A percentile compares a stretch with the other conserved stretches of the same genome.
Conservation (phyloP, 2,329 filamentous ascomycete genomes). For the Didymella keratinophila region DNA sequence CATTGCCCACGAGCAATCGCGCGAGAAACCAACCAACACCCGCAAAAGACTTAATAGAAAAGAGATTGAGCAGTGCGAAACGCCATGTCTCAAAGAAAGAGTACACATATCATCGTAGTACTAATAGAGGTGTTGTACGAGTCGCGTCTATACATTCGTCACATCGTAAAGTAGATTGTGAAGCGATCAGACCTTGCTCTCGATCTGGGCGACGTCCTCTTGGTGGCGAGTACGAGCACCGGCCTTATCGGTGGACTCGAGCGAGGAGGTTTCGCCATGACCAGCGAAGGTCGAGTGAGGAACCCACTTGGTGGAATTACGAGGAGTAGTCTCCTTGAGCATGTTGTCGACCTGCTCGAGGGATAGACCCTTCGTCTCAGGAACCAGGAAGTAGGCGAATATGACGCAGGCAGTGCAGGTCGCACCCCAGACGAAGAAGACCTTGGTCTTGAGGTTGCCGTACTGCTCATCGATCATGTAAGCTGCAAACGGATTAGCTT, state of each 20-base stretch:
- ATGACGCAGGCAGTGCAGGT: slow-evolving; percentile 62
- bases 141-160: not conserved
- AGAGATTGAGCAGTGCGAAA: not conserved
- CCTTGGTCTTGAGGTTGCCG: slow-evolving; percentile 66
- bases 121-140: not conserved
- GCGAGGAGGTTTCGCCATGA: slow-evolving; percentile 13
- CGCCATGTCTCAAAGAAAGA: not conserved
- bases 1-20: not conserved
- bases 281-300: slow-evolving; percentile 71
- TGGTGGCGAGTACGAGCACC: slow-evolving; percentile 2
- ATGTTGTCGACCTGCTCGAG: slow-evolving; percentile 83
- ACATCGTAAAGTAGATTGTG: not conserved
- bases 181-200: slow-evolving; percentile 5
- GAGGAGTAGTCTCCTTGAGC: slow-evolving; percentile 82
- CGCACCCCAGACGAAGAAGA: slow-evolving; percentile 64
- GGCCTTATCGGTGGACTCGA: slow-evolving; percentile 18
- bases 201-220: slow-evolving; percentile 5
- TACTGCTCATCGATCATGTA: slow-evolving; percentile 73
- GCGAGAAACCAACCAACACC: not conserved
- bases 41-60: not conserved
- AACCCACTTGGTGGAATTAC: slow-evolving; percentile 76
- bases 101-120: not conserved
- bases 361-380: slow-evolving; percentile 78
- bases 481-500: slow-evolving; percentile 40
- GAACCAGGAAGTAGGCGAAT: slow-evolving; percentile 79